phyloP scores from a whole-genome alignment of 345 rosid genomes.

The Populus nigra region DNA sequence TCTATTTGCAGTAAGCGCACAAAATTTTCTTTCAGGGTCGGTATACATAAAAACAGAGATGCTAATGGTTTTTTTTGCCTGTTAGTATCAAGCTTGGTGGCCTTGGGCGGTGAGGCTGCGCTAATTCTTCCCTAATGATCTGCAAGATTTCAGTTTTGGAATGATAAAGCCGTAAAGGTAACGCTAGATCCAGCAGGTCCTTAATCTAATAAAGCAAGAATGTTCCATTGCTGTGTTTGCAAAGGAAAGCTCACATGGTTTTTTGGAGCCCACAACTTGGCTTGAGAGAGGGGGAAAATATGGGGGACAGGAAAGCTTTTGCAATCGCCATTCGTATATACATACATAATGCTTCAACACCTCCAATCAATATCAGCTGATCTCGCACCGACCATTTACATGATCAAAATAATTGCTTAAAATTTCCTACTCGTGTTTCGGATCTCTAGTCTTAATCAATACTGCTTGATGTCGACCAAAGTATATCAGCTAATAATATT shows the following conservation, averaged over 20 bases:
- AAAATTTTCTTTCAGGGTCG: background rate
- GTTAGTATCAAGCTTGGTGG: background rate
- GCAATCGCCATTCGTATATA: background rate
- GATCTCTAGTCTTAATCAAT: no score
- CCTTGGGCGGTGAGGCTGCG: background rate
- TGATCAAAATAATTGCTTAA: background rate
- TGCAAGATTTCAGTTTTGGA: background rate
- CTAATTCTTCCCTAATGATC: background rate
- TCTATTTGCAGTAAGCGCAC: background rate
- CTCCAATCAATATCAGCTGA: background rate
- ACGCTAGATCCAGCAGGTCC: background rate
- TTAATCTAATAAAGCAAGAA: no score
- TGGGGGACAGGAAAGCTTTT: background rate
- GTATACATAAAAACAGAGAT: background rate
- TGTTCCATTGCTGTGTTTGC: background rate
- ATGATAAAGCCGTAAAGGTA: background rate
- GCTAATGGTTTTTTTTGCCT: background rate
- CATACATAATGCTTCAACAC: no score
- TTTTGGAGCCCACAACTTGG: background rate
- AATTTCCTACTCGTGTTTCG: no score
- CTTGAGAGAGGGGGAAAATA: background rate
- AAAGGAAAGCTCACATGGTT: background rate
- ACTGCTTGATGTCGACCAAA: background rate
- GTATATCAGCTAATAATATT: background rate
- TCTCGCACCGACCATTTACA: no score